Evolutionary conservation across 495 filamentous ascomycete species (phyloP), one percentile per base, ranked within the genome.

Genomic region (Hypoxylon subgilvum): DNA sequence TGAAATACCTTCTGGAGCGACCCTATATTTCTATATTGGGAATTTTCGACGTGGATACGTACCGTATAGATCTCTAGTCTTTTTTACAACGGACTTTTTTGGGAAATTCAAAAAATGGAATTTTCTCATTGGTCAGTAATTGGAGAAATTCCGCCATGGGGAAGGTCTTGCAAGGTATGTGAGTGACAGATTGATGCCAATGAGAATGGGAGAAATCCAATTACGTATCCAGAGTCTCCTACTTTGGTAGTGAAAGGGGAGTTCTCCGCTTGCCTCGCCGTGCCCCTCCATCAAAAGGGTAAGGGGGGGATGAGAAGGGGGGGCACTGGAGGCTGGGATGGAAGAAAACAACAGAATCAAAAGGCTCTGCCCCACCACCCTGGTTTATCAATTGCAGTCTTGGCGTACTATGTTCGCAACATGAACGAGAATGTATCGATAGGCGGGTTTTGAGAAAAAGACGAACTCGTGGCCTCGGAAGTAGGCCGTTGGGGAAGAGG

Each of bases 111-210:
- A 12, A 38, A 30, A 60, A 35, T 49, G 23, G 19, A 52, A 52
- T 68, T 65, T 65, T 68, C 18, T 66, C n/a, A 68, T 70, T 70
- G 61, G 67, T 50, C 45, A n/a, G 40, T 56, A 63, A 61, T 68
- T 25, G 3, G 9, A 46, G 30, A 65, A 60, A 42, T 57, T 47
- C 62, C 13, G 27, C 21, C 39, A 47, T 36, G 40, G 41, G 35
- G 51, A 32, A 36, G 19, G 42, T 36, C 47, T 46, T 13, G 56
- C 56, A 63, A 58, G 52, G 58, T 62, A 63, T 63, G 58, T 45
- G 49, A 44, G 50, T 6, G 31, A n/a, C 31, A 35, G 13, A 12
- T 35, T 30, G 27, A 5, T 5, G 13, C 18, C 18, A 38, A 39
- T 31, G 17, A 30, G 21, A 42, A 31, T 45, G 50, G 42, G 28